Conservation (phyloP, 2,329 filamentous ascomycete species). For the Microdochium trichocladiopsis region DNA sequence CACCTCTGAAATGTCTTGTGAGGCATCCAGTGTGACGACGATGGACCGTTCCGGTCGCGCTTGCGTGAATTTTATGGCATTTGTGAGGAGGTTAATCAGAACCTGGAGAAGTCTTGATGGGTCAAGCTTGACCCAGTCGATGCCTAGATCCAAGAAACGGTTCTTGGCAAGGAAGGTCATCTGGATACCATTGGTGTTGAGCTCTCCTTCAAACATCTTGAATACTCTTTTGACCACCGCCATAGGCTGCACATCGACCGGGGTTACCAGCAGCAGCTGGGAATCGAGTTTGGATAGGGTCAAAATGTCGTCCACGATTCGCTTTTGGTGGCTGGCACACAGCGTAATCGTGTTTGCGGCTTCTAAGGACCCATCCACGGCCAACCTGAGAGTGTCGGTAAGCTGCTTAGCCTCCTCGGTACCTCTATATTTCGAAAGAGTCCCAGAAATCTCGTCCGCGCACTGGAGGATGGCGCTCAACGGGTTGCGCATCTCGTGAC, state of each 20-base stretch:
- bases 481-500: slow-evolving; percentile 72
- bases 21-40: slow-evolving; percentile 58
- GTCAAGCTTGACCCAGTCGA: slow-evolving; percentile 70
- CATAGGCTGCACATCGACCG: slow-evolving; percentile 62
- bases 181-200: slow-evolving; percentile 64
- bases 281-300: slow-evolving; percentile 66
- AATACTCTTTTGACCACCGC: slow-evolving; percentile 61
- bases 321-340: slow-evolving; percentile 73
- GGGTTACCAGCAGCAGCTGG: slow-evolving; percentile 62
- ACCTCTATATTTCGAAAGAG: slow-evolving; percentile 35
- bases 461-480: slow-evolving; percentile 69
- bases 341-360: slow-evolving; percentile 76
- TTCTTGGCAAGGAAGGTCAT: slow-evolving; percentile 63
- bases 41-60: slow-evolving; percentile 53
- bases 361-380: slow-evolving; percentile 53
- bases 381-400: slow-evolving; percentile 31
- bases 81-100: slow-evolving; percentile 68
- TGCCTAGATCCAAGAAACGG: slow-evolving; percentile 54
- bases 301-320: slow-evolving; percentile 61
- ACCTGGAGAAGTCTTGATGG: slow-evolving; percentile 69
- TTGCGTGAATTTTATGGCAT: slow-evolving; percentile 59
- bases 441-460: slow-evolving; percentile 61
- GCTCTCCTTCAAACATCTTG: slow-evolving; percentile 74
- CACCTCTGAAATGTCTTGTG: slow-evolving; percentile 38
- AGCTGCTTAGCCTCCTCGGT: slow-evolving; percentile 29